Conservation (phyloP, 257 asterid species). For the Eucommia ulmoides region DNA sequence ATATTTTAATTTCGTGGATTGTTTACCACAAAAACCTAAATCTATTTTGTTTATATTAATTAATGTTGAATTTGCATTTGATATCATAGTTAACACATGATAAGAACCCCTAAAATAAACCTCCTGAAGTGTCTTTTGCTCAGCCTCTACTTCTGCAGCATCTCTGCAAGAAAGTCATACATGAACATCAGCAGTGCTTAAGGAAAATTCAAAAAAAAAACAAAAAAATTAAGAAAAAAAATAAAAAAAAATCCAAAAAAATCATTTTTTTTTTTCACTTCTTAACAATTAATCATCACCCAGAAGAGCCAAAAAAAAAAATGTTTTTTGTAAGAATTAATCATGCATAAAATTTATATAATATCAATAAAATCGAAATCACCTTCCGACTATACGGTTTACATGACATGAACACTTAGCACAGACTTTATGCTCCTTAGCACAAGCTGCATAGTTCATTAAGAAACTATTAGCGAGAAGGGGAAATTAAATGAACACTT, state of each 20-base stretch:
- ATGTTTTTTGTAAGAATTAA: not conserved
- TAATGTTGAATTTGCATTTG: too few relatives aligned
- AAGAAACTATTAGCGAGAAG: not conserved
- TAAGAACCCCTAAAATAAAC: conserved; percentile 20
- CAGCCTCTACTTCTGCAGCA: conserved; percentile 68
- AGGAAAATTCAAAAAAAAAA: too few relatives aligned
- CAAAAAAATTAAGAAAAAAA: too few relatives aligned
- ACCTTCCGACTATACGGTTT: conserved; percentile 60
- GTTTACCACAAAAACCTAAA: conserved; percentile 11
- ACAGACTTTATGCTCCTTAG: conserved; percentile 79
- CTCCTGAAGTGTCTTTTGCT: conserved; percentile 73
- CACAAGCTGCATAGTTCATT: conserved; percentile 43
- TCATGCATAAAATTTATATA: not conserved
- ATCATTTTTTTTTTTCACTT: too few relatives aligned
- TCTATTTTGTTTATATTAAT: too few relatives aligned
- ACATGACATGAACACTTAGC: conserved; percentile 85
- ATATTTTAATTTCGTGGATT: too few relatives aligned
- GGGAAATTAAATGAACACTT: not conserved
- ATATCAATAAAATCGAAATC: not conserved
- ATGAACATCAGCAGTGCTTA: not conserved
- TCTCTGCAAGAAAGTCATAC: conserved; percentile 38
- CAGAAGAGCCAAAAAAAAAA: not conserved
- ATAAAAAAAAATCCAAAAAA: too few relatives aligned
- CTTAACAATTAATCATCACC: too few relatives aligned
- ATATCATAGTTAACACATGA: conserved; percentile 4